Evolutionary conservation across 2,329 filamentous ascomycete genomes (phyloP), one percentile per base, ranked within the genome.

Genomic region (Claviceps cyperi): DNA sequence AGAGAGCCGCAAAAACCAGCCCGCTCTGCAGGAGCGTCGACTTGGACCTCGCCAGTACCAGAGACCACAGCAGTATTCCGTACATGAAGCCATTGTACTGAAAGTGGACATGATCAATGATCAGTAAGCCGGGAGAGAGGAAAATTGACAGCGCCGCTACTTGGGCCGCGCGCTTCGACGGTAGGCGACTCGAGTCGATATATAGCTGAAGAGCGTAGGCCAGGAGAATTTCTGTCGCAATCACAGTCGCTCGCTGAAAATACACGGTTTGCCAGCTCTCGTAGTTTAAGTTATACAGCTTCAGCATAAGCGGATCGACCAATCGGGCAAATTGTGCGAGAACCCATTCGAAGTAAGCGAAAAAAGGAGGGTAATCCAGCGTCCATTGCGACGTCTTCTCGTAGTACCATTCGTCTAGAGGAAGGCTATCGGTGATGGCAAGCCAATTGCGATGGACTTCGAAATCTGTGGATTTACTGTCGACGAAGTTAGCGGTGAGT

Each of bases 371-470:
- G 64, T 98, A 98, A 70, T 98, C 92, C 62, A 98, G 83, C 0
- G 92, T 98, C 92, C 92, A 98, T 87, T 97, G 88, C 52, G 92
- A 98, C 2, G 90, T 95, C 70, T 90, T 84, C 74, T 98, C 92
- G 63, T 84, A 90, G 69, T 98, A 98, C 92, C 92, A 98, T 58
- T 94, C 75, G 66, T 85, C 81, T 47, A 90, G 69, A 3, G 91
- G 86, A 19, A 97, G 76, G 54, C 86, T 94, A 68, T 95, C 76
- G 4, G 92, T 97, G 58, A 97, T 88, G 55, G 92, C 92, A 40
- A 98, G 81, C 92, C 92, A 98, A 72, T 98, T 98, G 57, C 92
- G 83, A 69, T 98, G 92, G 50, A 98, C 92, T 68, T 98, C 92
- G 61, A 98, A 98, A 67, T 98, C 92, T 59, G 92, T 98, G 5